A percentile compares a stretch with the other conserved stretches of the same genome.
phyloP scores from a whole-genome alignment of 129 eudicot species.

The Pulicaria dysenterica region DNA sequence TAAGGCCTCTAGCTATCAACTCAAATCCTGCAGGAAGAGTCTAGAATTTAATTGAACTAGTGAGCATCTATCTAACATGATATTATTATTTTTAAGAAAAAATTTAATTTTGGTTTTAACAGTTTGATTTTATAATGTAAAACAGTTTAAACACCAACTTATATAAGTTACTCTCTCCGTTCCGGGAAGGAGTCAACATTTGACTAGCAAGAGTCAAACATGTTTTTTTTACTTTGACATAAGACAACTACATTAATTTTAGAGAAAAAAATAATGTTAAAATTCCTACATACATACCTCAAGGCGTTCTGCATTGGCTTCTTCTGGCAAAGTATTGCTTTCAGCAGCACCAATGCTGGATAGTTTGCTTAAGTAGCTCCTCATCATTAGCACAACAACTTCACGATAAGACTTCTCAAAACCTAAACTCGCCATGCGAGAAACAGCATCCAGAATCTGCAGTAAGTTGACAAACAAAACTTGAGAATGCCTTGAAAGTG shows the following conservation, averaged over 20 bases:
- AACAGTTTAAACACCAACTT: background rate
- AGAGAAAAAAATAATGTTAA: background rate
- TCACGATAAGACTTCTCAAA: constrained; percentile 97
- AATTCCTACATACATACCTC: constrained; percentile 55
- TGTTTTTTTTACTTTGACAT: background rate
- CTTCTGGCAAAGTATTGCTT: constrained; percentile 76
- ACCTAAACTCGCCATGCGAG: constrained; percentile 99
- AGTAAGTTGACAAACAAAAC: constrained; percentile 49
- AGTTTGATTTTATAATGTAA: constrained; percentile 10
- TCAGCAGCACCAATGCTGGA: constrained; percentile 82
- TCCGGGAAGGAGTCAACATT: constrained; percentile 16
- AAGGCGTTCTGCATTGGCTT: constrained; percentile 91
- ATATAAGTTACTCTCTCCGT: constrained; percentile 13
- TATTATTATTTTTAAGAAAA: background rate
- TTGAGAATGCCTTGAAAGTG: constrained; percentile 32
- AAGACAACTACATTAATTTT: background rate
- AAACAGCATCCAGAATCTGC: constrained; percentile 99
- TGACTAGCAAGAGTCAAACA: constrained; percentile 21
- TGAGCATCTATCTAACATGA: constrained; percentile 54
- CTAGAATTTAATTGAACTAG: constrained; percentile 83
- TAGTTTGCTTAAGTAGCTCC: constrained; percentile 84
- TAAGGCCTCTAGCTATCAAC: constrained; percentile 74
- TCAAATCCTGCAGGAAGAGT: constrained; percentile 97
- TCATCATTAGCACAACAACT: constrained; percentile 88
- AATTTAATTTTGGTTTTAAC: constrained; percentile 2